A percentile compares a stretch with the other conserved stretches of the same genome.
phyloP scores from a whole-genome alignment of 108 stramenopile genomes.

The Cyclotella atomus region DNA sequence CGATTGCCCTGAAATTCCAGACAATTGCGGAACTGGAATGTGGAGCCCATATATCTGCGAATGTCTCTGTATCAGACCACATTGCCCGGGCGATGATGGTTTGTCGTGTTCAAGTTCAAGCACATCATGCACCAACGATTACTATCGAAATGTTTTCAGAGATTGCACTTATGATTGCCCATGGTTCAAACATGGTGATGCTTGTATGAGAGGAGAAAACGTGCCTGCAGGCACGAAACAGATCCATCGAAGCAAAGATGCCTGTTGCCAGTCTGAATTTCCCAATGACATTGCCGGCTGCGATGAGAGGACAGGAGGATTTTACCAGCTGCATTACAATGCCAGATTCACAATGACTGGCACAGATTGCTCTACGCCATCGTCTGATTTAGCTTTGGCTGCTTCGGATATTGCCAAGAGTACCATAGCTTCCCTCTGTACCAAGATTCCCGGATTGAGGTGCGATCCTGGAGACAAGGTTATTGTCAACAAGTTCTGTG shows the following conservation, averaged over 20 bases:
- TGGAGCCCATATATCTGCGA: conserved; percentile 17
- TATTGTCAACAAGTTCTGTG: conserved; percentile 12
- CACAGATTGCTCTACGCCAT: conserved; percentile 7
- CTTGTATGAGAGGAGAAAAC: not conserved
- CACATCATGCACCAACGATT: not conserved
- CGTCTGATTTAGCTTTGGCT: not conserved
- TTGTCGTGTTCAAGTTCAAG: not conserved
- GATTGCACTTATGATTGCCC: conserved; percentile 16
- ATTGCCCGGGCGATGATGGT: conserved; percentile 1
- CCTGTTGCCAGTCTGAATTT: not conserved
- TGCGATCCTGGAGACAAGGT: conserved; percentile 8
- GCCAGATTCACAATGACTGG: conserved; percentile 9
- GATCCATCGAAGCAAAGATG: conserved; percentile 2
- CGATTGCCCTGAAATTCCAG: conserved; percentile 12
- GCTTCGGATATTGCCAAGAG: conserved; percentile 4
- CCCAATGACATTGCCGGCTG: conserved; percentile 7
- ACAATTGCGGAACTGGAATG: conserved; percentile 13
- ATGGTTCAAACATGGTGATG: conserved; percentile 13
- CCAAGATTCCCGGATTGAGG: not conserved
- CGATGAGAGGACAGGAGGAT: not conserved
- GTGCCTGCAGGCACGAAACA: not conserved
- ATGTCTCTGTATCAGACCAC: conserved; percentile 13
- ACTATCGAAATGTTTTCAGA: conserved; percentile 7
- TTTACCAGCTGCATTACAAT: conserved; percentile 12
- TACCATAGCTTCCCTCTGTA: conserved; percentile 1